Evolutionary conservation across 139 green algal genomes (phyloP), one percentile per base, ranked within the genome.

Genomic region (Chlorella sp.): DNA sequence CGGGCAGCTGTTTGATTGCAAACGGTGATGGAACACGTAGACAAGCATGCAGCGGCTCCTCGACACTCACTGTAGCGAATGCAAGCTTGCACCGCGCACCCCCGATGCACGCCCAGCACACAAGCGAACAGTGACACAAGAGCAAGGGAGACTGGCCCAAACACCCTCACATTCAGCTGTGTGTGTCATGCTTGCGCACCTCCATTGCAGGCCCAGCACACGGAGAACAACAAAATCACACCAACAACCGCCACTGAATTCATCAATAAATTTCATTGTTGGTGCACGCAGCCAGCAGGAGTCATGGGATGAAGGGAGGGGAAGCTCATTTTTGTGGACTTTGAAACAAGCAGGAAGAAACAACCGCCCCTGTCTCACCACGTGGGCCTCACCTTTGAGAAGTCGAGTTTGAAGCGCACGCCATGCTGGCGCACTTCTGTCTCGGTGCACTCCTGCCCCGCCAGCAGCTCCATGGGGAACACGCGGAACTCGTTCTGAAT

Each of bases 401-500:
- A 99, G 93, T 99, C 95, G 32, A 99, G 94, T 34, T 89, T 90
- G 94, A 99, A 99, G 22, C 92, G 82, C 1, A 91, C 83, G 22
- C 95, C 96, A 90, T 99, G 94, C 94, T 99, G 98, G 71, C 92
- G 94, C 42, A 96, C 93, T 76, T 94, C 91, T 3, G 94, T 94
- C 78, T 93, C 91, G 16, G 89, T 87, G 57, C 79, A 32, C 39
- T 84, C 40, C 60, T 97, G 92, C 24, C 98, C 98, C 1, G 97
- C 98, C 15, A 99, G 91, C 19, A 99, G 92, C 91, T 99, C 98
- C 95, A 99, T 98, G 0, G 94, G 42, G 60, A 99, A 98, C 69
- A 99, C 98, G 16, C 98, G 94, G 89, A 96, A 99, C 93, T 99
- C 95, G 86, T 97, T 99, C 53, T 99, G 95, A 34, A 99, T 99